A percentile compares a stretch with the other conserved stretches of the same genome.
phyloP scores from a whole-genome alignment of 306 rosid genomes.

The Cucurbita ficifolia region DNA sequence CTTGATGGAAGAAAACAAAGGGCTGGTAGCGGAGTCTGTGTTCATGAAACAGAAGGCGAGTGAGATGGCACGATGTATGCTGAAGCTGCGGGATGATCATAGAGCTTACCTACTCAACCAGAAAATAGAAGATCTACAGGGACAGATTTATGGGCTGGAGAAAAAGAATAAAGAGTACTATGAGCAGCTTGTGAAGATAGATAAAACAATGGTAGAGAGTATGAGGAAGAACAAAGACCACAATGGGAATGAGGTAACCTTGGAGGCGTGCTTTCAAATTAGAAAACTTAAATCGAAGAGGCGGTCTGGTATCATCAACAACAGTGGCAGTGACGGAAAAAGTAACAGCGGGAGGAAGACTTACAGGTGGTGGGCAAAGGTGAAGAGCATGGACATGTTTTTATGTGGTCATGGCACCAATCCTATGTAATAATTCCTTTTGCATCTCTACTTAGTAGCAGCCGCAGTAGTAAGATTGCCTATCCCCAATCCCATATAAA shows the following conservation, averaged over 20 bases:
- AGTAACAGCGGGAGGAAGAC: background rate
- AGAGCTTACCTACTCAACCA: conserved; percentile 57
- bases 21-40: conserved; percentile 46
- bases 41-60: conserved; percentile 58
- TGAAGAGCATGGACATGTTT: conserved; percentile 69
- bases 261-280: conserved; percentile 40
- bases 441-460: background rate
- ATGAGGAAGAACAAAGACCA: conserved; percentile 11
- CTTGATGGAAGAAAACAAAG: conserved; percentile 66
- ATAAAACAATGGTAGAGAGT: conserved; percentile 6
- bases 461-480: background rate
- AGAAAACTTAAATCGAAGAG: conserved; percentile 31
- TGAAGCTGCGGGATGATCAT: conserved; percentile 74
- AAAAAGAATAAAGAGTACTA: conserved; percentile 72
- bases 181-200: conserved; percentile 40
- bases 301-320: background rate
- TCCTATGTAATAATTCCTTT: conserved; percentile 19
- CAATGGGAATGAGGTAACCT: conserved; percentile 23
- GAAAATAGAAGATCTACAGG: conserved; percentile 79
- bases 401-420: conserved; percentile 44
- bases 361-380: conserved; percentile 35
- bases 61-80: conserved; percentile 65
- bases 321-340: background rate
- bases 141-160: conserved; percentile 72
- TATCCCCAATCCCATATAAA: background rate